phyloP scores from a whole-genome alignment of 768 basidiomycete species.

The Paxillus ammoniavirescens region DNA sequence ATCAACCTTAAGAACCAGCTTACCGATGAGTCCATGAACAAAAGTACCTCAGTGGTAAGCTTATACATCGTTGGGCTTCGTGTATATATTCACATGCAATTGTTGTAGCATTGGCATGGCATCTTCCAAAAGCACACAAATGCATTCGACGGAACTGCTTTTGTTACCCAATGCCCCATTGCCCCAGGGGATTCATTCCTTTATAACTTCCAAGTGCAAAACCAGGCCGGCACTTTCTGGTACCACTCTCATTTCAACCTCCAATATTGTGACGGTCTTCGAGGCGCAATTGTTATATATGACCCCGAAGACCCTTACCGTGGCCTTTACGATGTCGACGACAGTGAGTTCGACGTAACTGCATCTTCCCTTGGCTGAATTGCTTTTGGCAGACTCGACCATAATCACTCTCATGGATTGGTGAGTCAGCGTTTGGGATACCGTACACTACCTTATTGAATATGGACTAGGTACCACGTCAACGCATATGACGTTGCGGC shows the following conservation, averaged over 20 bases:
- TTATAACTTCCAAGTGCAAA: slow-evolving; percentile 33
- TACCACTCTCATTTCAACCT: slow-evolving; percentile 45
- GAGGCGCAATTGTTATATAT: slow-evolving; percentile 48
- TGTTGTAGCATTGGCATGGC: slow-evolving; percentile 45
- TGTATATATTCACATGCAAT: neutral
- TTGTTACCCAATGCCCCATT: slow-evolving; percentile 49
- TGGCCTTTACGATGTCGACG: slow-evolving; percentile 39
- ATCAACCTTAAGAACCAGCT: slow-evolving; percentile 42
- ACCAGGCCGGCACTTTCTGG: slow-evolving; percentile 44
- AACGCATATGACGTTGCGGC: slow-evolving; percentile 19
- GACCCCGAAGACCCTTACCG: slow-evolving; percentile 35
- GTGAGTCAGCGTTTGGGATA: slow-evolving; percentile 10
- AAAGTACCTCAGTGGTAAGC: slow-evolving; percentile 41
- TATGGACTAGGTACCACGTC: slow-evolving; percentile 20
- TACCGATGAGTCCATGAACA: slow-evolving; percentile 36
- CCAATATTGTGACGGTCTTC: slow-evolving; percentile 56
- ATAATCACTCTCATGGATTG: slow-evolving; percentile 43
- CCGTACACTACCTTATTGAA: neutral
- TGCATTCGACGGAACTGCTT: slow-evolving; percentile 45
- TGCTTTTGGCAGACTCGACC: slow-evolving; percentile 29
- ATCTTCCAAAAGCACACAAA: slow-evolving; percentile 41
- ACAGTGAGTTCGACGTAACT: slow-evolving; percentile 13
- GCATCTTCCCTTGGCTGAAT: neutral
- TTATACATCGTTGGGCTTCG: neutral
- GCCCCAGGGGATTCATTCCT: slow-evolving; percentile 36